Base-by-base conservation (phyloP, 805 yeast genomes). In the Metschnikowia koreensis region DNA sequence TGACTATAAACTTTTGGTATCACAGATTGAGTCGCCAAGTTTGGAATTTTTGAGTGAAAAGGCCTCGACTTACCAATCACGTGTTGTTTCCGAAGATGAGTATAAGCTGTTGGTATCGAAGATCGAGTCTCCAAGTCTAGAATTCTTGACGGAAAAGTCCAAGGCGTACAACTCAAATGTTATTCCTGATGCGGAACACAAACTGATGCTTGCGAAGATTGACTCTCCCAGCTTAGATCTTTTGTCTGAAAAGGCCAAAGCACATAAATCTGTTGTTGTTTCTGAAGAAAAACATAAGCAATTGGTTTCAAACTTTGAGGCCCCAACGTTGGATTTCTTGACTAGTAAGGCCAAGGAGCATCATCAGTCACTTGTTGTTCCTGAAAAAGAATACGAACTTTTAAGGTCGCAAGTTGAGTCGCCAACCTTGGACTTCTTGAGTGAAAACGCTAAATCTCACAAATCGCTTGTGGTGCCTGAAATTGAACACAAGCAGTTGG, bases 81-180 rank as follows among this genome's bases (percentile, higher is more conserved):
- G 48, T 12, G 41, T 57, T 31, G 12, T 53, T 16, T 22, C 41
- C 10, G 17, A 47, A 11, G 46, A 34, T 7, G 56, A 52, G 28
- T 51, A 55, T 22, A 46, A 52, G 31, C 45, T 48, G 38, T 27
- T 55, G 11, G n/a, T 50, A 46, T 42, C 51, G 26, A 50, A 52
- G 16, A 50, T 55, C 16, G 45, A 34, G 40, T 27, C 48, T 7
- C 70, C 70, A 2, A 56, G 58, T 2, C 29, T 66, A 6, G 60
- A 61, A 6, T 57, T 62, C 26, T 50, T 69, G 40, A 60, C 55
- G n/a, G 57, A 60, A 15, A 65, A 61, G 34, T 9, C 34, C 12
- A 31, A 31, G 13, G 34, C 34, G 34, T 12, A 31, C 13, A 9
- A 10, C 12, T 31, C 34, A 12, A 3, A 10, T 31, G 34, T 31